A percentile compares a stretch with the other conserved stretches of the same genome.
phyloP scores from a whole-genome alignment of 495 filamentous ascomycete species.

The Amniculicola lignicola region DNA sequence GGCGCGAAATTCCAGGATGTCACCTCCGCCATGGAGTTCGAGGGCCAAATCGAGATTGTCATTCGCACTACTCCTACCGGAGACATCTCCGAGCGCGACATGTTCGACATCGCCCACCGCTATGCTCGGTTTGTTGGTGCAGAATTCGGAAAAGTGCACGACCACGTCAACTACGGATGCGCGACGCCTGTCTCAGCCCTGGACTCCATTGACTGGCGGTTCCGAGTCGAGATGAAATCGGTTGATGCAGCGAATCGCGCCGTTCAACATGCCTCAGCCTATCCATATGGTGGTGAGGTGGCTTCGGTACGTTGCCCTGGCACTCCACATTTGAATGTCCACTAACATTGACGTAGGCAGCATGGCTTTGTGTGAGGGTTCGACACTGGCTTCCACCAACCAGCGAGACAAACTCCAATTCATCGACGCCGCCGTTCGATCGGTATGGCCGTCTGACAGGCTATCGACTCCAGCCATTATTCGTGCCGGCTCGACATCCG shows the following conservation, averaged over 20 bases:
- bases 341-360: too few relatives aligned
- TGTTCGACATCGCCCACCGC: not conserved
- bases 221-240: conserved; percentile 25
- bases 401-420: too few relatives aligned
- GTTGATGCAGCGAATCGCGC: conserved; percentile 9
- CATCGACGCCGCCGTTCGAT: too few relatives aligned
- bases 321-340: too few relatives aligned
- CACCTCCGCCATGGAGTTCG: conserved; percentile 2
- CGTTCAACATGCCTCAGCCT: not conserved
- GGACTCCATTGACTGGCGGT: not conserved
- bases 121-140: not conserved
- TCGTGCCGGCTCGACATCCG: not conserved
- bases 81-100: too few relatives aligned
- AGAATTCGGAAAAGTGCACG: conserved; percentile 2
- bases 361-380: too few relatives aligned
- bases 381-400: too few relatives aligned
- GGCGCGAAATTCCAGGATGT: conserved; percentile 12
- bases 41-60: conserved; percentile 27
- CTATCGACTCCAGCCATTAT: not conserved
- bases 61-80: too few relatives aligned
- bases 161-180: too few relatives aligned
- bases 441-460: too few relatives aligned
- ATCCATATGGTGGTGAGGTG: too few relatives aligned
- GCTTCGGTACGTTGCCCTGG: too few relatives aligned
- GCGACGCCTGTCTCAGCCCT: not conserved